Conservation (phyloP, 768 basidiomycete genomes). For the Trametes meyenii region DNA sequence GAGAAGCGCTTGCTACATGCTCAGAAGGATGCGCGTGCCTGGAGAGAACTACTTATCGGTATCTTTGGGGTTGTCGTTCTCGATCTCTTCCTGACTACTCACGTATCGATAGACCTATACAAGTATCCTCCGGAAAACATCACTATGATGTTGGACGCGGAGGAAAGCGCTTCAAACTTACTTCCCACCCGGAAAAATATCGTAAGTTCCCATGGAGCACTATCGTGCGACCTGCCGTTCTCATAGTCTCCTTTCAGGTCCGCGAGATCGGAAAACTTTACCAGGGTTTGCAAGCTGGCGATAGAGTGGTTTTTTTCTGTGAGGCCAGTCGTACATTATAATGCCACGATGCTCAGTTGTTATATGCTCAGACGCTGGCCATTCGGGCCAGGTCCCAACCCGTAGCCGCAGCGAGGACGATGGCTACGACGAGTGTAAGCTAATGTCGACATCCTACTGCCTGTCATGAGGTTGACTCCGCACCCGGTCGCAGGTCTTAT, state of each 20-base stretch:
- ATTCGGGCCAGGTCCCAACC: slow-evolving; percentile 23
- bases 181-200: slow-evolving; percentile 18
- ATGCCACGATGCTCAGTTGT: not conserved
- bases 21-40: slow-evolving; percentile 18
- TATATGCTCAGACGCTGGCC: slow-evolving; percentile 25
- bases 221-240: too few species aligned
- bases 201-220: too few species aligned
- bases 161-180: not conserved
- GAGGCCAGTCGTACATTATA: too few species aligned
- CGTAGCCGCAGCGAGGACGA: slow-evolving; percentile 23
- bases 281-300: not conserved
- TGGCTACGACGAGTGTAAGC: slow-evolving; percentile 31
- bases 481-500: slow-evolving; percentile 10
- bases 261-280: slow-evolving; percentile 6
- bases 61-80: not conserved
- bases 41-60: slow-evolving; percentile 17
- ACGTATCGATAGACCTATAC: too few species aligned
- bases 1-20: not conserved
- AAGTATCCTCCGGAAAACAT: too few species aligned
- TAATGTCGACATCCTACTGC: not conserved
- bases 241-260: not conserved
- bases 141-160: slow-evolving; percentile 22
- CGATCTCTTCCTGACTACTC: too few species aligned
- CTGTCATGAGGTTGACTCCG: not conserved
- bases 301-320: slow-evolving; percentile 20